phyloP scores from a whole-genome alignment of 2,329 filamentous ascomycete genomes.

The Fusarium sublunatum region DNA sequence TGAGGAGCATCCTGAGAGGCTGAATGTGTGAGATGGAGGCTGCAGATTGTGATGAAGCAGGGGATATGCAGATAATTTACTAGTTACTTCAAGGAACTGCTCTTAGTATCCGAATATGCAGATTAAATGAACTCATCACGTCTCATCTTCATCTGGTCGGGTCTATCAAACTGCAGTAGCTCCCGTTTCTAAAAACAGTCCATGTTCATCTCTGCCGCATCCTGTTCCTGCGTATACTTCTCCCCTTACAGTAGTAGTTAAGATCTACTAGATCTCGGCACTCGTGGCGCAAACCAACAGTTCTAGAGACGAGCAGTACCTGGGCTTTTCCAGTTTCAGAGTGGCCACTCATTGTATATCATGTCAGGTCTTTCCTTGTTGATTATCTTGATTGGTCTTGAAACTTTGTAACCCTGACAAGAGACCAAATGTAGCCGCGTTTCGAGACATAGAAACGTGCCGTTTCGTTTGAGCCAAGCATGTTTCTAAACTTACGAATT shows the following conservation, averaged over 20 bases:
- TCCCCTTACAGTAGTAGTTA: conserved; percentile 1
- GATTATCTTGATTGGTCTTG: neutral
- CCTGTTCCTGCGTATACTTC: conserved; percentile 16
- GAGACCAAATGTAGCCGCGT: neutral
- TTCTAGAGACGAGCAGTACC: neutral
- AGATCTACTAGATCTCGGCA: conserved; percentile 21
- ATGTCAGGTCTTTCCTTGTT: too few relatives aligned
- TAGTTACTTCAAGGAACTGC: neutral
- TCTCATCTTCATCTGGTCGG: too few relatives aligned
- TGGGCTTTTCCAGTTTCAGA: too few relatives aligned
- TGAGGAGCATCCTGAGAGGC: conserved; percentile 26
- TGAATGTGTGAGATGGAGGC: conserved; percentile 31
- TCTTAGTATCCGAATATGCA: too few relatives aligned
- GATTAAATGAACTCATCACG: neutral
- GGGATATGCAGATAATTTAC: neutral
- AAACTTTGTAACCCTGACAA: neutral
- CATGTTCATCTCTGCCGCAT: conserved; percentile 6
- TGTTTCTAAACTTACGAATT: conserved; percentile 14
- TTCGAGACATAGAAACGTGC: neutral
- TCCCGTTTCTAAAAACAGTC: conserved; percentile 29
- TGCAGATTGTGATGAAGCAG: conserved; percentile 28
- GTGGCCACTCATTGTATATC: too few relatives aligned
- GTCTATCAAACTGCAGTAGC: neutral
- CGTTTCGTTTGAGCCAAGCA: conserved; percentile 3
- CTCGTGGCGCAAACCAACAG: conserved; percentile 11